Evolutionary conservation across 768 basidiomycete genomes (phyloP), one percentile per base, ranked within the genome.

Genomic region (Kwoniella sp.): DNA sequence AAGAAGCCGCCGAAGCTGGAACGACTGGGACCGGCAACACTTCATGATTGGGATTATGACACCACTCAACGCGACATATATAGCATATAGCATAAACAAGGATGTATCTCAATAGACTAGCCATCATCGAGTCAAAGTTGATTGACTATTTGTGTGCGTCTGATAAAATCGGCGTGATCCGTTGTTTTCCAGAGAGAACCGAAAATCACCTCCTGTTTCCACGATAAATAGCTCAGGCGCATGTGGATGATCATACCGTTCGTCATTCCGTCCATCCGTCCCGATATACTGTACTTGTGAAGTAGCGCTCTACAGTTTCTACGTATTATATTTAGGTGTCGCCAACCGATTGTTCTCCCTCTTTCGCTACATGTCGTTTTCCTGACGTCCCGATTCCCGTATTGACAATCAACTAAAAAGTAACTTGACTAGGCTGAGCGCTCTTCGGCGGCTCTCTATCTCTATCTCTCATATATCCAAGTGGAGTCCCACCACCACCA

Each of bases 1-100:
- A 53, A 33, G 67, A 68, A 60, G 64, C 58, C 27, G 30, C 55
- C n/a, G 67, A 57, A 49, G 58, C 54, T 36, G 48, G 48, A 21
- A 37, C 21, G 30, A 30, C 51, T 36, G 22, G 33, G 46, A 3
- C 50, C 33, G 49, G 58, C 56, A 33, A 33, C 33, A 13, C n/a
- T n/a, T n/a, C n/a, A n/a, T n/a, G n/a, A n/a, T n/a, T n/a, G n/a
- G n/a, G n/a, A n/a, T n/a, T n/a, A n/a, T n/a, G n/a, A n/a, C n/a
- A n/a, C n/a, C n/a, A n/a, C n/a, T n/a, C n/a, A n/a, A n/a, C n/a
- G n/a, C n/a, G n/a, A n/a, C n/a, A n/a, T n/a, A n/a, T n/a, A n/a
- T n/a, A n/a, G n/a, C n/a, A n/a, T n/a, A n/a, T n/a, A n/a, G n/a
- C n/a, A n/a, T n/a, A n/a, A n/a, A n/a, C n/a, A n/a, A n/a, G n/a